Percentiles rank a stretch among this genome's conserved stretches.
phyloP scores from a whole-genome alignment of 352 stramenopile genomes.

The Peronosclerospora sorghi region DNA sequence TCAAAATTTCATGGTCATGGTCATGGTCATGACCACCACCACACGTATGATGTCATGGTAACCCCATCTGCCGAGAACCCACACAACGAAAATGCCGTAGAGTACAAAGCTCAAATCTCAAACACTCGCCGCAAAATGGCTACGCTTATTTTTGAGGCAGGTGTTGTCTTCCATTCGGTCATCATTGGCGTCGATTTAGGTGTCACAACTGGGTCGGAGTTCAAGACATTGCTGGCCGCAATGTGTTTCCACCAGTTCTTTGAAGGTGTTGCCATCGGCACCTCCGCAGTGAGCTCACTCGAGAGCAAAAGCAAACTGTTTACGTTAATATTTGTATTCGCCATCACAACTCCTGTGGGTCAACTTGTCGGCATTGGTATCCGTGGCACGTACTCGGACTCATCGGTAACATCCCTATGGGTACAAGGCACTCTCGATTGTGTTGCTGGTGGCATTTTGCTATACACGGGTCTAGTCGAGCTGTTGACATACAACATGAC shows the following conservation, averaged over 20 bases:
- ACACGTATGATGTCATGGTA: background rate
- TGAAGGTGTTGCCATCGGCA: constrained; percentile 47
- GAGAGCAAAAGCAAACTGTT: constrained; percentile 27
- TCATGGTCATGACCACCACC: constrained; percentile 7
- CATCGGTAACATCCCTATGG: constrained; percentile 30
- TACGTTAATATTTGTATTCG: constrained; percentile 33
- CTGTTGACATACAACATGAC: too few species aligned
- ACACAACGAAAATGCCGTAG: background rate
- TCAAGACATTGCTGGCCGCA: constrained; percentile 48
- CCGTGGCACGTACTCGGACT: constrained; percentile 41
- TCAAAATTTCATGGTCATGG: constrained; percentile 21
- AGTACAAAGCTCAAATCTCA: background rate
- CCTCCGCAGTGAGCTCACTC: constrained; percentile 26
- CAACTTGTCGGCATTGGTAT: constrained; percentile 48
- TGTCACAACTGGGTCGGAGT: constrained; percentile 29
- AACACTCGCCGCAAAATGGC: constrained; percentile 25
- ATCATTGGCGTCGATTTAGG: constrained; percentile 61
- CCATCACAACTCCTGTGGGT: constrained; percentile 45
- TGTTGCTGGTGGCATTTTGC: constrained; percentile 51
- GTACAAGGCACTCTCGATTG: constrained; percentile 54
- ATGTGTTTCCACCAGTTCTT: constrained; percentile 75
- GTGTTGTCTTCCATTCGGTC: constrained; percentile 56
- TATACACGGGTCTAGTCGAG: constrained; percentile 59
- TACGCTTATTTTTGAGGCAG: constrained; percentile 41
- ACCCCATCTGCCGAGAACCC: background rate